phyloP scores from a whole-genome alignment of 1,284 basidiomycete species.

The Moesziomyces sp. region DNA sequence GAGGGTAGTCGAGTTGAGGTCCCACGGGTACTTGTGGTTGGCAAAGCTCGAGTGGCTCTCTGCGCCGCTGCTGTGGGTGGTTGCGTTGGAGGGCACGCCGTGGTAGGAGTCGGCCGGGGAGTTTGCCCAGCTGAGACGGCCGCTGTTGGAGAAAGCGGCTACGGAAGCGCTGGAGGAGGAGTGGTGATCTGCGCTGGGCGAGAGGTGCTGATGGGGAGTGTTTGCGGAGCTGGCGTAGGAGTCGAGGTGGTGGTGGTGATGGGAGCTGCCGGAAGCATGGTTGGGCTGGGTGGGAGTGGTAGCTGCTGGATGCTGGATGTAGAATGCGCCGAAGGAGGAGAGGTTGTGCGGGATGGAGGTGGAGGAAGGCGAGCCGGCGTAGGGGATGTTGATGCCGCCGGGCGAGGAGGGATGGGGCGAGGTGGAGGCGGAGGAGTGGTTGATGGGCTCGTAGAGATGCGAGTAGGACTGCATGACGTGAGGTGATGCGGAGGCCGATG shows the following conservation, averaged over 20 bases:
- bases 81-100: conserved; percentile 43
- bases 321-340: conserved; percentile 47
- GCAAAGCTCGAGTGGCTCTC: conserved; percentile 42
- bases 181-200: conserved; percentile 43
- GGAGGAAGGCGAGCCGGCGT: conserved; percentile 38
- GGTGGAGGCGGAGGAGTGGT: conserved; percentile 21
- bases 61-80: conserved; percentile 45
- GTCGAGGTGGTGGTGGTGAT: conserved; percentile 32
- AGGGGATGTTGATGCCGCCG: conserved; percentile 44
- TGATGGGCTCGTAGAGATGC: conserved; percentile 43
- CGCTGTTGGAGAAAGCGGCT: conserved; percentile 48
- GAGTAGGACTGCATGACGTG: conserved; percentile 41
- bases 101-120: conserved; percentile 49
- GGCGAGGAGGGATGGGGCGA: conserved; percentile 42
- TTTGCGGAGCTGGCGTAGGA: conserved; percentile 37
- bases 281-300: conserved; percentile 18
- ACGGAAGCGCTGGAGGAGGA: conserved; percentile 44
- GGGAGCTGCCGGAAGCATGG: conserved; percentile 7
- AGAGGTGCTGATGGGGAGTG: conserved; percentile 46
- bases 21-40: conserved; percentile 41
- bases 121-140: conserved; percentile 48
- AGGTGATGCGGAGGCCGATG: background rate
- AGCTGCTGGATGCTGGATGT: conserved; percentile 31
- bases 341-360: conserved; percentile 22
- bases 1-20: conserved; percentile 26